Percentiles rank a stretch among this genome's conserved stretches.
Evolutionary conservation across 352 stramenopile species (phyloP).

Genomic region (Phytophthora citricola): DNA sequence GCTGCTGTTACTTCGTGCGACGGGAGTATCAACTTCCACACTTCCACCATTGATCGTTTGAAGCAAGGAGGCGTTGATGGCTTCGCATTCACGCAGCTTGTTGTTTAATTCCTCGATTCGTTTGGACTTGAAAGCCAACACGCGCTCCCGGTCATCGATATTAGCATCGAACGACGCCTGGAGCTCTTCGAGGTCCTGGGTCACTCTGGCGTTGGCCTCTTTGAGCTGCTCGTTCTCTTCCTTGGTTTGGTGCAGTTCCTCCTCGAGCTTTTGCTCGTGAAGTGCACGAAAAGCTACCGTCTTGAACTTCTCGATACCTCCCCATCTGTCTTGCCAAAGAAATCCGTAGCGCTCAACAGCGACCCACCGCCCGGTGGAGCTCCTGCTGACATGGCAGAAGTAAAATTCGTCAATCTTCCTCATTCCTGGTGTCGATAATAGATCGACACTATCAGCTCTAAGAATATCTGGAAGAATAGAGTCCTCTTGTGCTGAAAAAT

Average conservation of each 20-base stretch:
- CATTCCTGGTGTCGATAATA: background rate
- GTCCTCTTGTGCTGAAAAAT: constrained; percentile 3
- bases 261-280: constrained; percentile 71
- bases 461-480: constrained; percentile 14
- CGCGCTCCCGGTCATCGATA: constrained; percentile 73
- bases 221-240: constrained; percentile 50
- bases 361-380: background rate
- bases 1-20: constrained; percentile 18
- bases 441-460: background rate
- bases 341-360: constrained; percentile 49
- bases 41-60: constrained; percentile 48
- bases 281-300: constrained; percentile 65
- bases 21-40: constrained; percentile 12
- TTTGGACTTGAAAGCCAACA: constrained; percentile 73
- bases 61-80: constrained; percentile 56
- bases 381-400: constrained; percentile 20
- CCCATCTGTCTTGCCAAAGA: constrained; percentile 63
- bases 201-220: constrained; percentile 41
- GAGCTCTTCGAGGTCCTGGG: constrained; percentile 47
- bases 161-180: constrained; percentile 52
- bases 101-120: constrained; percentile 64
- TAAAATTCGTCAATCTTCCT: background rate
- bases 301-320: constrained; percentile 71
- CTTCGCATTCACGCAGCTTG: constrained; percentile 58
- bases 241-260: constrained; percentile 56